These are phyloP conservation scores for Nicotiana rustica DNA, from an alignment of 305 asterid species.

Conservation along the genomic window DNA sequence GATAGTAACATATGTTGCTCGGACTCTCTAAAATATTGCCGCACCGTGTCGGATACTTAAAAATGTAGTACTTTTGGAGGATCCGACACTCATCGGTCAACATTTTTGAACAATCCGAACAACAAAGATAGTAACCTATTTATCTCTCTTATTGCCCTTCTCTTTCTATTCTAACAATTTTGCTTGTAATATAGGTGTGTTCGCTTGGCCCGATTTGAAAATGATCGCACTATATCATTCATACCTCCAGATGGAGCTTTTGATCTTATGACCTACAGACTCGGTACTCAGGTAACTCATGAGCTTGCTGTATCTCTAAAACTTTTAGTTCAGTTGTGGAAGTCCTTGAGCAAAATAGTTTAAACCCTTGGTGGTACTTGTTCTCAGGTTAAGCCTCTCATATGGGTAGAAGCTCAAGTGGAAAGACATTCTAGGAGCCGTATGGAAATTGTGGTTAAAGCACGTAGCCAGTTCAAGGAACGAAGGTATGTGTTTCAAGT, in stretches of 20 bases:
- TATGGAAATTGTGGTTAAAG: slow-evolving; percentile 83
- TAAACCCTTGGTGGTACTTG: slow-evolving; percentile 17
- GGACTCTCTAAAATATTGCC: too few relatives aligned
- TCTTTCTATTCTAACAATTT: slow-evolving; percentile 19
- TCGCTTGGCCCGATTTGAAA: slow-evolving; percentile 93
- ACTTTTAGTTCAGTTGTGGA: slow-evolving; percentile 7
- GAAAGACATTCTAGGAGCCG: slow-evolving; percentile 98
- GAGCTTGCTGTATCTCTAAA: background rate
- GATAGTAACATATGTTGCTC: too few relatives aligned
- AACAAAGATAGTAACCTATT: background rate
- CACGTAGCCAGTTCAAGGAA: slow-evolving; percentile 98
- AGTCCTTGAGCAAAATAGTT: background rate
- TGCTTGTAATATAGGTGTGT: slow-evolving; percentile 72
- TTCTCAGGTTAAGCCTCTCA: slow-evolving; percentile 90
- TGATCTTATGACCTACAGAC: slow-evolving; percentile 99
- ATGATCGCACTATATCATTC: slow-evolving; percentile 91
- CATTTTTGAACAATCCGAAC: too few relatives aligned
- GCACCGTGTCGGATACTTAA: too few relatives aligned
- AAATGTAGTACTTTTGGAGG: too few relatives aligned
- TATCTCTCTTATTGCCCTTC: slow-evolving; percentile 32
- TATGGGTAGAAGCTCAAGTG: slow-evolving; percentile 98
- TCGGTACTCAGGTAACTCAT: slow-evolving; percentile 82
- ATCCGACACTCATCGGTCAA: too few relatives aligned
- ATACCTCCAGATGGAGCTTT: slow-evolving; percentile 98
- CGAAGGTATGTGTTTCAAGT: slow-evolving; percentile 66